A percentile compares a stretch with the other conserved stretches of the same genome.
phyloP scores from a whole-genome alignment of 768 basidiomycete genomes.

The Symmetrospora coprosmae region DNA sequence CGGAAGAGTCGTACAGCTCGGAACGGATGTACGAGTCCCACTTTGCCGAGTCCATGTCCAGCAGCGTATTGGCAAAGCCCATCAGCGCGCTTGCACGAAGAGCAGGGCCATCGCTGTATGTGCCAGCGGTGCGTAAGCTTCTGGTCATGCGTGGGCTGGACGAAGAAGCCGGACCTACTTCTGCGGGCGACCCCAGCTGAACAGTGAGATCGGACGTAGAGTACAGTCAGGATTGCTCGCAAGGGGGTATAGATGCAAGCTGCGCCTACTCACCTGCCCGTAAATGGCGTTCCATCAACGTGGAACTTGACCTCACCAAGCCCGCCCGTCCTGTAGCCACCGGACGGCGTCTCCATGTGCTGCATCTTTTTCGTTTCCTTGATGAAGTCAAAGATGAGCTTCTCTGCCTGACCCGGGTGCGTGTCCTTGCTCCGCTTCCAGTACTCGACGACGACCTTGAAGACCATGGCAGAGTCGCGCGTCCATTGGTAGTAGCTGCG shows the following conservation, averaged over 20 bases:
- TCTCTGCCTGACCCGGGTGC: not conserved
- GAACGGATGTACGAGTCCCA: slow-evolving; percentile 17
- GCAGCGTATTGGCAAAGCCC: slow-evolving; percentile 15
- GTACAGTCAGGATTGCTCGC: not conserved
- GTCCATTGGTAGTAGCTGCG: slow-evolving; percentile 31
- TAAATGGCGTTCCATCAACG: slow-evolving; percentile 10
- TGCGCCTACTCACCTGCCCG: not conserved
- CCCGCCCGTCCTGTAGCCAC: slow-evolving; percentile 28
- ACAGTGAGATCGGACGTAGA: not conserved
- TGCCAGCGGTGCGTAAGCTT: too few relatives aligned
- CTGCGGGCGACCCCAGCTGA: slow-evolving; percentile 29
- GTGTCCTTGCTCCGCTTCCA: slow-evolving; percentile 14
- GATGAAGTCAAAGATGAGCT: slow-evolving; percentile 28
- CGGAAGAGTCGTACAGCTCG: slow-evolving; percentile 23
- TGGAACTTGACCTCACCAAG: slow-evolving; percentile 32
- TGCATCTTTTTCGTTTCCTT: slow-evolving; percentile 29
- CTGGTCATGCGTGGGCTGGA: too few relatives aligned
- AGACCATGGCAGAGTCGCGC: slow-evolving; percentile 28
- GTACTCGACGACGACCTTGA: slow-evolving; percentile 26
- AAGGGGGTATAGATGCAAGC: not conserved
- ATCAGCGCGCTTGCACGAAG: slow-evolving; percentile 25
- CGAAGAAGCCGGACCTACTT: slow-evolving; percentile 6
- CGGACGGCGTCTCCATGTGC: slow-evolving; percentile 27
- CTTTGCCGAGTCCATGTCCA: slow-evolving; percentile 10
- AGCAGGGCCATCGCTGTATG: slow-evolving; percentile 27